phyloP scores from a whole-genome alignment of 2,329 filamentous ascomycete genomes.

The Dichotomopilus funicola region DNA sequence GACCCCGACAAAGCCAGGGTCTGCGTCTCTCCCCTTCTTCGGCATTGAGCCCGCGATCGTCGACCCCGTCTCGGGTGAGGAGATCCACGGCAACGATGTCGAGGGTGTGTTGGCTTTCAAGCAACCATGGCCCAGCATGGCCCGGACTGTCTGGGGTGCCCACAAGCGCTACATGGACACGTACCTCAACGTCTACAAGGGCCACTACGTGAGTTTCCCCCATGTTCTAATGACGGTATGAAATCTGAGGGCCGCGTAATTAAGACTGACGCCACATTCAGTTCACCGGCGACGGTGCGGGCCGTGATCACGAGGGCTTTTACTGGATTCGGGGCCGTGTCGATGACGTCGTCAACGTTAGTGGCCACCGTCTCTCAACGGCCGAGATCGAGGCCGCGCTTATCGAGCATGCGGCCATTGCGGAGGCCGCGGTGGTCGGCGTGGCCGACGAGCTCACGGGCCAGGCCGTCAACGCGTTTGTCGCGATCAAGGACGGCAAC shows the following conservation, averaged over 20 bases:
- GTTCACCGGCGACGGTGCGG: slow-evolving; percentile 92
- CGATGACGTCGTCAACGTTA: slow-evolving; percentile 97
- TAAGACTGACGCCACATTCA: slow-evolving; percentile 27
- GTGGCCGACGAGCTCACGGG: slow-evolving; percentile 90
- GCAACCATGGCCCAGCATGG: slow-evolving; percentile 98
- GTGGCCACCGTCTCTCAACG: slow-evolving; percentile 90
- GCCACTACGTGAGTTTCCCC: slow-evolving; percentile 73
- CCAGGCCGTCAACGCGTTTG: slow-evolving; percentile 95
- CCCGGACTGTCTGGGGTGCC: slow-evolving; percentile 92
- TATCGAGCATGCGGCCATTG: slow-evolving; percentile 82
- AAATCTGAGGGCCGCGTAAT: neutral
- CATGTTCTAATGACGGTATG: neutral
- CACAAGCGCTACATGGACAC: slow-evolving; percentile 99
- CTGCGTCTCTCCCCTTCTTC: slow-evolving; percentile 94
- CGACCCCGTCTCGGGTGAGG: slow-evolving; percentile 88
- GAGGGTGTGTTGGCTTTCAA: slow-evolving; percentile 97
- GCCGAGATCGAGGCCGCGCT: slow-evolving; percentile 97
- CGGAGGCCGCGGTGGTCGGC: slow-evolving; percentile 92
- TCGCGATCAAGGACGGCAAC: slow-evolving; percentile 79
- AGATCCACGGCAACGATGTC: slow-evolving; percentile 91
- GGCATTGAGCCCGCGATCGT: slow-evolving; percentile 97
- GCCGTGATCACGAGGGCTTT: slow-evolving; percentile 94
- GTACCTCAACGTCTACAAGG: slow-evolving; percentile 95
- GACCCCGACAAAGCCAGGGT: slow-evolving; percentile 93
- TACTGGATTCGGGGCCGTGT: slow-evolving; percentile 99